Base-by-base conservation (phyloP, 2,329 filamentous ascomycete genomes). In the Cercospora canescens region DNA sequence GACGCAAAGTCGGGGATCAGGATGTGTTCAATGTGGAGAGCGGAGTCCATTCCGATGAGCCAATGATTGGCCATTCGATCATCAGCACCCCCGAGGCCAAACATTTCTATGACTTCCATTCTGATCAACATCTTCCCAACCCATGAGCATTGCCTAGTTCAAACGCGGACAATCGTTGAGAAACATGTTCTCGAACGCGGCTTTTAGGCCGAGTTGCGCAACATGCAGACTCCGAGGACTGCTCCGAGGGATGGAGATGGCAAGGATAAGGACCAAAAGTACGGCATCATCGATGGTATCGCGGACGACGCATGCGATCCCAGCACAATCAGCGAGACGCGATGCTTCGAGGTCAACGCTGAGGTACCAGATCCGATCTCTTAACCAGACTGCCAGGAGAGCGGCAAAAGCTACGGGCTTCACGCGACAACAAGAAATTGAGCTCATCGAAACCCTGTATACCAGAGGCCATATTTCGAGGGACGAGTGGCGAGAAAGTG, bases 401-500 rank as follows among this genome's bases (percentile, higher is more conserved):
- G 18, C 14, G 30, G 26, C 62, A 4, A 55, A 39, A 18, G 48
- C 63, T 11, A 39, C 48, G 30, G 64, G 60, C 4, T 67, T 66
- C 21, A 70, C 62, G 4, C 48, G 67, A 32, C 60, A 62, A n/a
- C 65, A 70, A 55, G 67, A 70, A 37, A 60, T 70, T 24, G 50
- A 56, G 34, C 58, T 69, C 6, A 45, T 71, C 8, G 70, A 71
- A 24, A 57, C 57, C 7, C 50, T 71, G 8, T 71, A 67, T 57
- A 66, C 65, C 14, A 56, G 60, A 21, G 70, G 70, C 3, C 60
- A 64, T 6, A 70, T 71, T 32, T 60, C 66, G 28, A 28, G 65
- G n/a, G 64, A 67, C 2, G 70, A 71, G 37, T 71, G 70, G 70
- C 56, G 70, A 60, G 58, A 65, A 16, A 67, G 61, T 62, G 67